Conservation (phyloP, 2,329 filamentous ascomycete species). For the Xylariomycetidae sp. region DNA sequence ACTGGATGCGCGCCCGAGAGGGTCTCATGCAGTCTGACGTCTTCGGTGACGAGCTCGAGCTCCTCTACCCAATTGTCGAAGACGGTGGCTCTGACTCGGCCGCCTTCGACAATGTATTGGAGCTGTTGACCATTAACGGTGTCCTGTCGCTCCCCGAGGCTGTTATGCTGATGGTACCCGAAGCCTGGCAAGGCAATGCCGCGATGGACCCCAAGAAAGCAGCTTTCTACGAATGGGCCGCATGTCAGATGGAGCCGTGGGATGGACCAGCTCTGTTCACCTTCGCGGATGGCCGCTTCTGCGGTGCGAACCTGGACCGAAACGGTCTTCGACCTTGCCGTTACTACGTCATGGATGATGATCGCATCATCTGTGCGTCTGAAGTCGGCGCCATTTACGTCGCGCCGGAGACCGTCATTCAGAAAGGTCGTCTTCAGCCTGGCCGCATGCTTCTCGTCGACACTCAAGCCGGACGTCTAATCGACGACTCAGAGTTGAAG, state of each 20-base stretch:
- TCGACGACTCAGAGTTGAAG: constrained; percentile 91
- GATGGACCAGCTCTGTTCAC: constrained; percentile 95
- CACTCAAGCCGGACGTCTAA: constrained; percentile 81
- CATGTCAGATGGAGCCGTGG: constrained; percentile 98
- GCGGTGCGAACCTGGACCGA: constrained; percentile 91
- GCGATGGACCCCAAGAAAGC: constrained; percentile 92
- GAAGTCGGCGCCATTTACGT: constrained; percentile 92
- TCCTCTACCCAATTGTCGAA: constrained; percentile 89
- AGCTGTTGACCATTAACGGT: constrained; percentile 90
- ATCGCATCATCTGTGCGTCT: constrained; percentile 94
- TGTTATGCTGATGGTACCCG: constrained; percentile 97
- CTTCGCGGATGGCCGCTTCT: constrained; percentile 93
- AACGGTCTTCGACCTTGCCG: constrained; percentile 93
- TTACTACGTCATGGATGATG: constrained; percentile 95
- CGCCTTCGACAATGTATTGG: constrained; percentile 94
- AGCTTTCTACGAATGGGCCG: constrained; percentile 97
- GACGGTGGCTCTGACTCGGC: constrained; percentile 95
- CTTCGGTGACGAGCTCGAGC: constrained; percentile 87
- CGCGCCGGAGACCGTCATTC: constrained; percentile 81
- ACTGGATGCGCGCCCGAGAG: constrained; percentile 98
- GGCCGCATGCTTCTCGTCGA: constrained; percentile 96
- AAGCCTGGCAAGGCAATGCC: constrained; percentile 93
- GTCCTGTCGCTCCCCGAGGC: constrained; percentile 92
- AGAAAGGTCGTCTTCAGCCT: constrained; percentile 90
- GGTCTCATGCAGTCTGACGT: constrained; percentile 89